phyloP scores from a whole-genome alignment of 495 filamentous ascomycete genomes.

The Neurospora tetraspora region DNA sequence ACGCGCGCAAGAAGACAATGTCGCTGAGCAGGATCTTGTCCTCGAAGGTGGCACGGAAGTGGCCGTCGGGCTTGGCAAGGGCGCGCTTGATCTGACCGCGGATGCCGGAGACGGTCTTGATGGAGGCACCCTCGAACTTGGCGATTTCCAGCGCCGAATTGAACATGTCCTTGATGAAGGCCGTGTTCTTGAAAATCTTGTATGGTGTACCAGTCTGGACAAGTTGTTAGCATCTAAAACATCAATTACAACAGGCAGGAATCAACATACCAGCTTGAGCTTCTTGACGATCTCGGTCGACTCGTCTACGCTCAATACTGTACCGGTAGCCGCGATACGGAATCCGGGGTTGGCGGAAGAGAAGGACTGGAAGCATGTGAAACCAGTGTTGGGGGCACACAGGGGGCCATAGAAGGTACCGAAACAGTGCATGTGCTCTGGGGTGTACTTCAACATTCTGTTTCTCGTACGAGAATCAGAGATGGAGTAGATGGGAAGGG shows the following conservation, averaged over 20 bases:
- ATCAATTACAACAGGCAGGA: not conserved
- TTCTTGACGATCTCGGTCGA: constrained; percentile 97
- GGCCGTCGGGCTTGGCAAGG: constrained; percentile 80
- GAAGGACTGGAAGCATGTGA: constrained; percentile 87
- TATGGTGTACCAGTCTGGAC: constrained; percentile 47
- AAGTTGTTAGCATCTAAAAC: constrained; percentile 1
- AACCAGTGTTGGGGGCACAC: constrained; percentile 89
- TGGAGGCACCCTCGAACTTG: constrained; percentile 93
- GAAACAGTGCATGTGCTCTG: constrained; percentile 93
- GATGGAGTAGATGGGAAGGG: constrained; percentile 85
- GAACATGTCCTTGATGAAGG: constrained; percentile 99
- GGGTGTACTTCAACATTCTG: constrained; percentile 87
- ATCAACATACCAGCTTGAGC: constrained; percentile 57
- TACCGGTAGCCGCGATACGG: constrained; percentile 87
- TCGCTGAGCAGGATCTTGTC: constrained; percentile 96
- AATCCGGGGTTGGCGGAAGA: constrained; percentile 83
- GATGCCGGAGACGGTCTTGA: constrained; percentile 91
- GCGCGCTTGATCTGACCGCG: constrained; percentile 94
- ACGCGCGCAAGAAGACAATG: constrained; percentile 89
- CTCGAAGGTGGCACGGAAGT: constrained; percentile 94
- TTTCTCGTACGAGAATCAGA: constrained; percentile 88
- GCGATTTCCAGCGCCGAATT: constrained; percentile 82
- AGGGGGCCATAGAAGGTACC: constrained; percentile 91
- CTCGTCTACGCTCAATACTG: constrained; percentile 86
- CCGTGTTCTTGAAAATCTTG: constrained; percentile 99